Percentiles rank a stretch among this genome's conserved stretches.
phyloP scores from a whole-genome alignment of 1,284 basidiomycete species.

The Schizophyllum commune region DNA sequence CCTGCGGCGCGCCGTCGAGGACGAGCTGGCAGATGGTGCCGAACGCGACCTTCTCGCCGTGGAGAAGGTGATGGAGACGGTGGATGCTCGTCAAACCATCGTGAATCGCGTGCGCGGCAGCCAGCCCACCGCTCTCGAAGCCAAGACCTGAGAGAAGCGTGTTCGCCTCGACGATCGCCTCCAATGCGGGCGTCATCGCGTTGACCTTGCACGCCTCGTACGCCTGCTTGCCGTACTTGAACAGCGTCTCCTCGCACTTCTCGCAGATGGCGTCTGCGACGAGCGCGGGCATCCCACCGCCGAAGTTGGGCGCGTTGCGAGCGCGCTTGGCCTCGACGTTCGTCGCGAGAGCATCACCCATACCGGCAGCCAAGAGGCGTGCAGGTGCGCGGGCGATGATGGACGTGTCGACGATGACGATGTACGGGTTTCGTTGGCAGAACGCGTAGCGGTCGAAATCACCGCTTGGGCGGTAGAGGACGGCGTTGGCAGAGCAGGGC shows the following conservation, averaged over 20 bases:
- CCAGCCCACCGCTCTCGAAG: conserved; percentile 27
- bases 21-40: conserved; percentile 26
- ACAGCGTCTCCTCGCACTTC: conserved; percentile 29
- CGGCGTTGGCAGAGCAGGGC: conserved; percentile 27
- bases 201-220: conserved; percentile 26
- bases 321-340: conserved; percentile 25
- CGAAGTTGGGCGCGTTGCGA: conserved; percentile 23
- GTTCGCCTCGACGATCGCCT: conserved; percentile 28
- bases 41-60: conserved; percentile 27
- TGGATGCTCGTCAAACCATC: conserved; percentile 26
- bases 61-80: conserved; percentile 21
- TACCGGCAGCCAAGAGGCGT: conserved; percentile 26
- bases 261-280: conserved; percentile 22
- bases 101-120: conserved; percentile 28
- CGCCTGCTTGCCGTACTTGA: conserved; percentile 26
- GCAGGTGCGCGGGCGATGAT: conserved; percentile 23
- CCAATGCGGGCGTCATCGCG: conserved; percentile 24
- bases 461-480: conserved; percentile 24
- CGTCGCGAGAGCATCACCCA: conserved; percentile 28
- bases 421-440: conserved; percentile 23
- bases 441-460: conserved; percentile 27
- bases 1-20: conserved; percentile 18
- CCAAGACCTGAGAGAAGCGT: conserved; percentile 26
- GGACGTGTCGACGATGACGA: conserved; percentile 27
- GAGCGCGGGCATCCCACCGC: conserved; percentile 23